phyloP scores from a whole-genome alignment of 805 yeast species.

The Starmera pachycereana region DNA sequence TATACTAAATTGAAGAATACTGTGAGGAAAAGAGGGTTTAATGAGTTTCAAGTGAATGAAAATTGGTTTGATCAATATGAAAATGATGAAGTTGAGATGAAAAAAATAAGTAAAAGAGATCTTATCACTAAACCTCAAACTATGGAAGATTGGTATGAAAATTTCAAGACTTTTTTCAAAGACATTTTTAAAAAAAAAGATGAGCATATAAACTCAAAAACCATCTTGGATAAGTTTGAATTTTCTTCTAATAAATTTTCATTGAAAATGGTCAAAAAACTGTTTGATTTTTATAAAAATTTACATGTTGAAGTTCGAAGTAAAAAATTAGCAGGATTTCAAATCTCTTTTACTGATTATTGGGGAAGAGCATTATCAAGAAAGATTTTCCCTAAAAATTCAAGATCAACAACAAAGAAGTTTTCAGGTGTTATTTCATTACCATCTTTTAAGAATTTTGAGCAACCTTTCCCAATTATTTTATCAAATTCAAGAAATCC shows the following conservation, averaged over 20 bases:
- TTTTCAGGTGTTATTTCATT: conserved; percentile 28
- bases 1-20: conserved; percentile 13
- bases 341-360: conserved; percentile 52
- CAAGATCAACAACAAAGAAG: conserved; percentile 27
- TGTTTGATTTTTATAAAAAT: conserved; percentile 37
- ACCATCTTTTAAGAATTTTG: conserved; percentile 24
- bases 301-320: conserved; percentile 44
- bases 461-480: conserved; percentile 42
- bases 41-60: too few species aligned
- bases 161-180: conserved; percentile 14
- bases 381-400: conserved; percentile 28
- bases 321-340: conserved; percentile 43
- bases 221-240: conserved; percentile 3
- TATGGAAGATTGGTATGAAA: conserved; percentile 13
- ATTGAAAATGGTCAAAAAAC: conserved; percentile 20
- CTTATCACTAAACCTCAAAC: conserved; percentile 1
- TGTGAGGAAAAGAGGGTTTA: not conserved
- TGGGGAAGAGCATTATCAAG: conserved; percentile 56
- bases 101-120: too few species aligned
- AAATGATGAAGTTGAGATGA: not conserved
- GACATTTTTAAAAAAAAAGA: conserved; percentile 19
- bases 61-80: too few species aligned
- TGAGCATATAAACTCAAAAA: conserved; percentile 3
- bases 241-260: conserved; percentile 14
- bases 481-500: conserved; percentile 31